Evolutionary conservation across 345 rosid species (phyloP).

Genomic region (Carallia pectinifolia): DNA sequence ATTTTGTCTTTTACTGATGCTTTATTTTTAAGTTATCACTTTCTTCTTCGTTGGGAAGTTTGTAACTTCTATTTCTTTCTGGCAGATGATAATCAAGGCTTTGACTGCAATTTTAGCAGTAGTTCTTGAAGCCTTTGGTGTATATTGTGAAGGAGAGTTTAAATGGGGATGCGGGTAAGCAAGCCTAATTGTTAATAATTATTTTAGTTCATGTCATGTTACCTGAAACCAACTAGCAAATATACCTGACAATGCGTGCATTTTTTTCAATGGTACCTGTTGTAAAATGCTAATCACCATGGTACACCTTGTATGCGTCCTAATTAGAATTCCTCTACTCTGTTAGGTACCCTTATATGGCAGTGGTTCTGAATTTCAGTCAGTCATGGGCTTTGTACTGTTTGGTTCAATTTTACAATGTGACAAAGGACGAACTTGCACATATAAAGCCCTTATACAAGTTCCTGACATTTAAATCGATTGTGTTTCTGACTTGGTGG

Average conservation of each 20-base stretch:
- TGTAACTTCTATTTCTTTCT: slow-evolving; percentile 22
- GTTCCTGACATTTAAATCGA: slow-evolving; percentile 88
- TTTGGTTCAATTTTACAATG: slow-evolving; percentile 89
- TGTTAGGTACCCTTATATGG: slow-evolving; percentile 92
- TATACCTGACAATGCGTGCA: background rate
- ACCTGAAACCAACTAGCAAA: background rate
- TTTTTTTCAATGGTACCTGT: background rate
- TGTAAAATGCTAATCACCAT: background rate
- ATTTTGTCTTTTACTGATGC: slow-evolving; percentile 8
- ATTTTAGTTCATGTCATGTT: background rate
- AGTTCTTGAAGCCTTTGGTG: slow-evolving; percentile 82
- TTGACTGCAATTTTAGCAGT: slow-evolving; percentile 78
- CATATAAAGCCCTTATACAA: slow-evolving; percentile 94
- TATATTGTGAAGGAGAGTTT: slow-evolving; percentile 98
- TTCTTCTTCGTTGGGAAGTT: slow-evolving; percentile 15
- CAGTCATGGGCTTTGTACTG: slow-evolving; percentile 99
- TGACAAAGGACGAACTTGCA: slow-evolving; percentile 80
- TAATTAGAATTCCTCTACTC: slow-evolving; percentile 23
- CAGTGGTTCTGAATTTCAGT: slow-evolving; percentile 95
- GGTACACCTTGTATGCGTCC: background rate
- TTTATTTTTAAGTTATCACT: slow-evolving; percentile 11
- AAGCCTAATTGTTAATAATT: slow-evolving; percentile 5
- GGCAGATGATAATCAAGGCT: slow-evolving; percentile 93
- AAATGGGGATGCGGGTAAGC: slow-evolving; percentile 89
- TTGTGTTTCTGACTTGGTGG: slow-evolving; percentile 99